Percentiles rank a stretch among this genome's conserved stretches.
Evolutionary conservation across 257 asterid genomes (phyloP).

Genomic region (Mentha longifolia): DNA sequence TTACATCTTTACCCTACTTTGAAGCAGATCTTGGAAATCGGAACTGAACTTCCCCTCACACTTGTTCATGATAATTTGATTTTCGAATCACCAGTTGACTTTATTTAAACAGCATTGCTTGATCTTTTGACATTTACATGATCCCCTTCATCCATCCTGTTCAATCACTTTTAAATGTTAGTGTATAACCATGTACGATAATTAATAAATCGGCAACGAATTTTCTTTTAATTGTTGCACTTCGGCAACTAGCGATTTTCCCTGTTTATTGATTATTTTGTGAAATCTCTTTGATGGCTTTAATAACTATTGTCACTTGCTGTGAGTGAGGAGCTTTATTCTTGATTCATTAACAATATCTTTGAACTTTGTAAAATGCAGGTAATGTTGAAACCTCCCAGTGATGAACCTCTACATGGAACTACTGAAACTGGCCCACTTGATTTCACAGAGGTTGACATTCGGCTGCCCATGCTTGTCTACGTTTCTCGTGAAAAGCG

Average conservation of each 20-base stretch:
- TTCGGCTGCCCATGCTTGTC: conserved; percentile 86
- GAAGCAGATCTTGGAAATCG: background rate
- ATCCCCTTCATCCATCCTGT: background rate
- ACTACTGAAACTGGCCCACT: conserved; percentile 54
- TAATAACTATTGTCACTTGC: too few species aligned
- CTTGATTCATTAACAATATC: background rate
- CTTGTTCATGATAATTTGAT: too few species aligned
- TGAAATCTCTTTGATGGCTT: too few species aligned
- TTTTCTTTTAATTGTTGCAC: background rate
- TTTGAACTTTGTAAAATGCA: conserved; percentile 37
- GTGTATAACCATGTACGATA: background rate
- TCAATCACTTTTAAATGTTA: background rate
- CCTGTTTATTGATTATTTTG: background rate
- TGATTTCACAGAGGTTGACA: conserved; percentile 72
- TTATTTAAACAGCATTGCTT: background rate
- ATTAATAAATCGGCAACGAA: background rate
- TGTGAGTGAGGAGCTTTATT: too few species aligned
- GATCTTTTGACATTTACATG: background rate
- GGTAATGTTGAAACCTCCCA: conserved; percentile 96
- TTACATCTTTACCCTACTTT: background rate
- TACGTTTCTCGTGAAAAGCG: conserved; percentile 90
- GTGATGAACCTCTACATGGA: conserved; percentile 73
- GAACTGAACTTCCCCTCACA: background rate
- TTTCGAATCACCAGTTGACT: too few species aligned
- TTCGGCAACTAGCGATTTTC: background rate